A percentile compares a stretch with the other conserved stretches of the same genome.
Evolutionary conservation across 2,329 filamentous ascomycete genomes (phyloP).

Genomic region (Colletotrichum zoysiae): DNA sequence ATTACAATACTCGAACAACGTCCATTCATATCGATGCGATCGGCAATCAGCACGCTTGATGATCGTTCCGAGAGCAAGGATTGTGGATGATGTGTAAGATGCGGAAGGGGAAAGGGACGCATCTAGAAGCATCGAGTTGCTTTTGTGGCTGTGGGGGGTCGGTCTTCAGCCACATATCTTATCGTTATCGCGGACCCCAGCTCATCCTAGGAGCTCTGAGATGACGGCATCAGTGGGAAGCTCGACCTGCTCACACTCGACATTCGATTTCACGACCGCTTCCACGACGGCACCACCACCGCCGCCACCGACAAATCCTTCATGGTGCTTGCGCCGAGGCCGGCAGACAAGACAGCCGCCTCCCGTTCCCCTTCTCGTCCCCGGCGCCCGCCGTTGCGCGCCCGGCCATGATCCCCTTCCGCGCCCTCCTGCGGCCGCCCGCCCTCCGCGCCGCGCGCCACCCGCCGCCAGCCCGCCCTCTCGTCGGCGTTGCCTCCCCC

Average conservation of each 20-base stretch:
- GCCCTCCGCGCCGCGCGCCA: constrained; percentile 22
- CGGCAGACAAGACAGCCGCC: neutral
- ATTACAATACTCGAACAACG: neutral
- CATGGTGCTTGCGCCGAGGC: neutral
- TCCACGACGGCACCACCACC: neutral
- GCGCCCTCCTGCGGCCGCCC: constrained; percentile 41
- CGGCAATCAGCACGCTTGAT: neutral
- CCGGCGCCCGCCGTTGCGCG: constrained; percentile 15
- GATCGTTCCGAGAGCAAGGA: neutral
- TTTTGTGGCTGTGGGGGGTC: constrained; percentile 15
- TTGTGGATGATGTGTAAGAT: neutral
- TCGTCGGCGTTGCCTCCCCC: constrained; percentile 20
- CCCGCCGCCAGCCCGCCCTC: neutral
- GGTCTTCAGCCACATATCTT: constrained; percentile 8
- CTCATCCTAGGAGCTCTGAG: constrained; percentile 5
- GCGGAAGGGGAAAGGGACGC: neutral
- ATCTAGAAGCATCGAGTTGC: neutral
- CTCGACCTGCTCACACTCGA: neutral
- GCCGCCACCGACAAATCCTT: too few relatives aligned
- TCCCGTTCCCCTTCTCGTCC: neutral
- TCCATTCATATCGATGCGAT: neutral
- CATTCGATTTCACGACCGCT: neutral
- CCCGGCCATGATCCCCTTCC: constrained; percentile 44
- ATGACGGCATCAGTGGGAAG: constrained; percentile 24
- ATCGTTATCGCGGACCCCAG: constrained; percentile 34